Base-by-base conservation (phyloP, 2,329 filamentous ascomycete species). In the Xylariaceae sp. region DNA sequence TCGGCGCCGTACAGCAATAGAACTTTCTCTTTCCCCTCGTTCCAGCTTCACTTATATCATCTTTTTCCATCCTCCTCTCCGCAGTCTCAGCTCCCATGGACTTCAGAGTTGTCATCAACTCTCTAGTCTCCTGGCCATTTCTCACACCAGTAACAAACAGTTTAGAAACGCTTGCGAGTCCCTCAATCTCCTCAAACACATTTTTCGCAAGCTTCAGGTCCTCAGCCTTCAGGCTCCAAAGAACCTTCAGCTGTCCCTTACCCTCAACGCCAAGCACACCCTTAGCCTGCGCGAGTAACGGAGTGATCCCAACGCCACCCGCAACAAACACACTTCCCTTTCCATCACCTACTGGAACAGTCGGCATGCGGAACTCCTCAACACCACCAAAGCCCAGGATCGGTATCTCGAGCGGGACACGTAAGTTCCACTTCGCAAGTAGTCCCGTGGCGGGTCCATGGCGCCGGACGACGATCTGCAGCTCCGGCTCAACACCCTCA, bases 301-400 rank as follows among this genome's bases (percentile, higher is more conserved):
- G 90, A 28, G 90, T 96, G 55, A 95, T 89, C 0, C 90, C 90
- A 6, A 96, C 88, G 3, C 90, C 90, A 0, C 82, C 89, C 6
- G 89, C 89, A 3, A 95, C 69, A 58, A 92, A 94, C 1, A 83
- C 70, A 1, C 72, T 69, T 33, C 71, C 57, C 19, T 40, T 51
- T 13, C 13, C 38, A 5, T 69, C 63, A 14, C 61, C 60, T 2
- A 75, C 73, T 5, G 13, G 34, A 33, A 6, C 28, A 42, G 2
- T 39, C 31, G 66, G 62, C 39, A 79, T 61, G 1, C 68, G 64
- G 57, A 81, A 80, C 1, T 60, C 63, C 42, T 74, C 72, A 13
- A 75, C 74, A 1, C 90, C 90, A 0, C 87, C 89, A 56, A 95
- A 89, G 0, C 88, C 90, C 18, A 86, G 74, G 0, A 95, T 72